Conservation (phyloP, 805 yeast species). For the Groenewaldozyma tartarivorans region DNA sequence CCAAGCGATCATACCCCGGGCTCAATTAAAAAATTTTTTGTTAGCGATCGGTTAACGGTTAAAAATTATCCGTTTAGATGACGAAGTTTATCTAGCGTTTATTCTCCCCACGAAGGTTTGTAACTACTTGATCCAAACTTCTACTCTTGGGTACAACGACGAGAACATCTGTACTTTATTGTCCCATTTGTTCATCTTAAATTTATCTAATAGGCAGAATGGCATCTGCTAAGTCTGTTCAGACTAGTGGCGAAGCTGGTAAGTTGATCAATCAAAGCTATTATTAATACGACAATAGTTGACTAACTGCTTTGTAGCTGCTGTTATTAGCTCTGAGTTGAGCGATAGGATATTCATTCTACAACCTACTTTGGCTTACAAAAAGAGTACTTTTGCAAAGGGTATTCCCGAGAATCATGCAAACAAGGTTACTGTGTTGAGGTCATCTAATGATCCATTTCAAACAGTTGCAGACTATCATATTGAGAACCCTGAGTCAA, state of each 20-base stretch:
- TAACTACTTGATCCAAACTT: too few relatives aligned
- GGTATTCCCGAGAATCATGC: constrained; percentile 17
- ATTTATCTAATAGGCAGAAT: too few relatives aligned
- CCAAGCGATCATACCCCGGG: too few relatives aligned
- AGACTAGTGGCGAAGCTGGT: constrained; percentile 3
- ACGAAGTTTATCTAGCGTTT: too few relatives aligned
- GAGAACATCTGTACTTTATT: too few relatives aligned
- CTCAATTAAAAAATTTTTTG: too few relatives aligned
- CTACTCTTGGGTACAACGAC: too few relatives aligned
- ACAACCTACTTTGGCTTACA: constrained; percentile 38
- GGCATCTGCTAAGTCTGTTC: background rate
- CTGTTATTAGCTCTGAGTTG: constrained; percentile 23
- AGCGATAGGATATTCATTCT: constrained; percentile 34
- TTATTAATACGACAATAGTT: background rate
- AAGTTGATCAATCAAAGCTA: background rate
- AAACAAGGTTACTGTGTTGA: constrained; percentile 19
- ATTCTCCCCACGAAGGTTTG: too few relatives aligned
- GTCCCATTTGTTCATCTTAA: too few relatives aligned
- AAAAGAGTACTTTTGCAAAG: constrained; percentile 25
- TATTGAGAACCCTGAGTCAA: constrained; percentile 14
- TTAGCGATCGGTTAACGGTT: too few relatives aligned
- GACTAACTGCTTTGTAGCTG: constrained; percentile 18
- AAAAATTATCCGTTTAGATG: too few relatives aligned
- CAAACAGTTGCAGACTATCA: constrained; percentile 32
- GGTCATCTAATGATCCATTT: constrained; percentile 47